These are phyloP conservation scores for Eucalyptus tenuipes DNA, from an alignment of 345 rosid genomes.

Conservation along the genomic window DNA sequence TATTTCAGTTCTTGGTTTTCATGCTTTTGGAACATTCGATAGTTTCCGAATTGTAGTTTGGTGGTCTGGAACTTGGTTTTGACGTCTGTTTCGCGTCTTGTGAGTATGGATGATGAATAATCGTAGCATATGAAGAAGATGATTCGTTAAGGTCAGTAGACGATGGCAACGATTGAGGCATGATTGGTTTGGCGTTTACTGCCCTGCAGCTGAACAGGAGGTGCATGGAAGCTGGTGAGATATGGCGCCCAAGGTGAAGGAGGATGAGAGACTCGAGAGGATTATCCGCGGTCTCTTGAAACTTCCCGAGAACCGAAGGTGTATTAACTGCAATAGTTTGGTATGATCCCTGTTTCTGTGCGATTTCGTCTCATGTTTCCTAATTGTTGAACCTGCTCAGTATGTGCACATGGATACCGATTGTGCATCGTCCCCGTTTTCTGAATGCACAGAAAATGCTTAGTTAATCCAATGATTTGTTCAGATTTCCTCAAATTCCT, in stretches of 20 bases:
- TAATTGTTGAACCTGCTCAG: neutral
- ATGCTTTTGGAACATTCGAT: neutral
- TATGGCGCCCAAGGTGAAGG: conserved; percentile 49
- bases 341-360: conserved; percentile 10
- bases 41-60: neutral
- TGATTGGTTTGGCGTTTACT: neutral
- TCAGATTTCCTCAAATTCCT: neutral
- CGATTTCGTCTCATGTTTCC: neutral
- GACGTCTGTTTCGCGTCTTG: neutral
- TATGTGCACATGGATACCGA: neutral
- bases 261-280: conserved; percentile 59
- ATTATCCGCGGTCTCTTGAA: conserved; percentile 59
- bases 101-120: neutral
- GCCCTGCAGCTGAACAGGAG: neutral
- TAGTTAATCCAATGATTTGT: fast-evolving
- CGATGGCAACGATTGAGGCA: neutral
- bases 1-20: neutral
- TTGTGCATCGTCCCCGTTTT: fast-evolving
- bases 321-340: conserved; percentile 79
- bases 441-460: neutral
- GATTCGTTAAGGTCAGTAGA: neutral
- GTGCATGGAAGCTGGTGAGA: neutral
- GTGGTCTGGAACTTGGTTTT: neutral
- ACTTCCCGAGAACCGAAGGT: conserved; percentile 69
- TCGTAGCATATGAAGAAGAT: neutral